Evolutionary conservation across 495 filamentous ascomycete genomes (phyloP), one percentile per base, ranked within the genome.

Genomic region (Bacidia rubella): DNA sequence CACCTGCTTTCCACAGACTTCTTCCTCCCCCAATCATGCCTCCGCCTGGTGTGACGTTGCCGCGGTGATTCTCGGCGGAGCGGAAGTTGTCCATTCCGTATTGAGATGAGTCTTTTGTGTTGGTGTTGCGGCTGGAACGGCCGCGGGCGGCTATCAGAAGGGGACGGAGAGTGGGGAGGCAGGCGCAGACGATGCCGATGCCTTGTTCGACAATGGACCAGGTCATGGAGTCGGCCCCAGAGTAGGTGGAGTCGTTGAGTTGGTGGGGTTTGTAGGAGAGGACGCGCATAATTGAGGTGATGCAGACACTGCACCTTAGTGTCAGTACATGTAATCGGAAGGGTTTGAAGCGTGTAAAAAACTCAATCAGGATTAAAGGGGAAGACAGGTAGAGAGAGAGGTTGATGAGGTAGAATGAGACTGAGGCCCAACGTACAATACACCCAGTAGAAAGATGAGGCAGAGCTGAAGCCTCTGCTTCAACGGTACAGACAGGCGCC

Each of bases 201-300:
- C 68, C 74, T 1, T 78, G 68, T 61, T 83, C 78, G 47, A 76
- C 67, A 35, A 75, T 71, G 22, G 74, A 77, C 79, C 79, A 83
- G 32, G 74, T 69, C 0, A 74, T 73, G 1, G 70, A 68, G 48
- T 74, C 68, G 46, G 78, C 74, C 50, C 69, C 61, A 2, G 65
- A 70, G 45, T 79, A 72, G 1, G 54, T 76, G 23, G 62, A 72
- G 62, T 67, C 69, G 1, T 41, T 22, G 4, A 70, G 69, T 19
- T 72, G 64, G 55, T 79, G 70, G 48, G 72, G 73, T 54, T 78
- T 73, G 26, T 81, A 70, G 0, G 75, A 79, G 53, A 80, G 72
- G 51, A 79, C 73, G 48, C 78, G 69, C 53, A 72, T 68, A 54
- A 73, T 70, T 26, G 65, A 68, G 5, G 70, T 69, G 55, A 68